Conservation (phyloP, 345 rosid species). For the Pistacia atlantica region DNA sequence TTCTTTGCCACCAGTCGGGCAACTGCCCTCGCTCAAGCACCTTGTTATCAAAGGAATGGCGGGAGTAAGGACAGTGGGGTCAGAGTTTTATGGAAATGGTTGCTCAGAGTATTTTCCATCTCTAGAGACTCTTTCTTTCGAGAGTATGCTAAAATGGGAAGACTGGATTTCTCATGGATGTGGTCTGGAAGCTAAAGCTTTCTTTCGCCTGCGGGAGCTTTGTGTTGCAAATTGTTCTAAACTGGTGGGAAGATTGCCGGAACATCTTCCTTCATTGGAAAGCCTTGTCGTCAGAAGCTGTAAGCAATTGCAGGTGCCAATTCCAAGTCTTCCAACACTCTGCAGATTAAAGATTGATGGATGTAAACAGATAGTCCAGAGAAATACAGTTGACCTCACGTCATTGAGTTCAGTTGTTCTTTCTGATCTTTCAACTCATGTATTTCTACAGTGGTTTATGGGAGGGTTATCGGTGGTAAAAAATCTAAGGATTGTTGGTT, state of each 20-base stretch:
- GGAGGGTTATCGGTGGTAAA: not conserved
- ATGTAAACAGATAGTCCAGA: not conserved
- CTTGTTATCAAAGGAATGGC: not conserved
- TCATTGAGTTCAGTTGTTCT: not conserved
- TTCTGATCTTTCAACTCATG: not conserved
- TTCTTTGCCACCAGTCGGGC: conserved; percentile 15
- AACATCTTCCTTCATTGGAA: conserved; percentile 20
- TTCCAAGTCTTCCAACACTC: conserved; percentile 9
- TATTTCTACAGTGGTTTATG: not conserved
- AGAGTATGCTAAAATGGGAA: conserved; percentile 32
- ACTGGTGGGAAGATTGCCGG: conserved; percentile 26
- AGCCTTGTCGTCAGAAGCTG: conserved; percentile 5
- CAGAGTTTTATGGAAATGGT: conserved; percentile 16
- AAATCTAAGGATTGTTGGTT: not conserved
- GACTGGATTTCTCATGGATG: conserved; percentile 27
- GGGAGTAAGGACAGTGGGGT: not conserved
- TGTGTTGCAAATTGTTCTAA: conserved; percentile 28
- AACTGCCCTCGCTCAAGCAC: conserved; percentile 9
- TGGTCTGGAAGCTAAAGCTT: conserved; percentile 12
- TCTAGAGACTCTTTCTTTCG: conserved; percentile 17
- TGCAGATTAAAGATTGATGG: not conserved
- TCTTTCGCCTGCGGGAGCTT: conserved; percentile 35
- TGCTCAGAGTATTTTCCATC: conserved; percentile 16
- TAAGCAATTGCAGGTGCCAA: not conserved
- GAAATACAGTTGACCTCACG: not conserved